These are phyloP conservation scores for Drechslerella coelobrocha DNA, from an alignment of 2,329 filamentous ascomycete genomes.

Conservation along the genomic window DNA sequence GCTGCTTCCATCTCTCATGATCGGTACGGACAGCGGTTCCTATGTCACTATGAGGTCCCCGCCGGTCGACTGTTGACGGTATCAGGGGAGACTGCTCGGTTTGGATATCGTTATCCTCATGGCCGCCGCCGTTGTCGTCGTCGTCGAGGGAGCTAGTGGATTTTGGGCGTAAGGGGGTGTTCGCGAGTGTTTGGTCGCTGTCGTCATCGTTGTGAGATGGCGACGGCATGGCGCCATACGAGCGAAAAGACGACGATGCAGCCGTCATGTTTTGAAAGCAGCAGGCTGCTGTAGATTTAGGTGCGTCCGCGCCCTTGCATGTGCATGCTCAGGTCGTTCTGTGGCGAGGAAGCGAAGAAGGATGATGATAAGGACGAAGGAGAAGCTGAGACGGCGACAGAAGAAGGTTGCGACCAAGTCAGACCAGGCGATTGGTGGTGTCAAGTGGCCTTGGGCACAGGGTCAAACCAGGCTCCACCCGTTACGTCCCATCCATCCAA, in stretches of 20 bases:
- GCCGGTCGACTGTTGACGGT: background rate
- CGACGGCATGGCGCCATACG: conserved; percentile 28
- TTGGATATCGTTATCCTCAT: background rate
- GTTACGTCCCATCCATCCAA: background rate
- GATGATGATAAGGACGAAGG: background rate
- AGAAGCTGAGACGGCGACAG: background rate
- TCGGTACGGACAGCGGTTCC: conserved; percentile 6
- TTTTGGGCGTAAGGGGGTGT: conserved; percentile 24
- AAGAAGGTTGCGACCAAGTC: background rate
- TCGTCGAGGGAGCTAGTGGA: conserved; percentile 1
- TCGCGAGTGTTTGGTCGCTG: conserved; percentile 38
- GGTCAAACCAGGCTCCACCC: conserved; percentile 10
- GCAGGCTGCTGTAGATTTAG: background rate
- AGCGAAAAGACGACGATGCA: conserved; percentile 19
- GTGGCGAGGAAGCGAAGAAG: background rate
- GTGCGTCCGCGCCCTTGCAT: background rate
- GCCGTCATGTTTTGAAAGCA: conserved; percentile 21
- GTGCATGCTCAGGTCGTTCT: background rate
- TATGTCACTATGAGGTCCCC: background rate
- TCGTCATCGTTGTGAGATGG: conserved; percentile 11
- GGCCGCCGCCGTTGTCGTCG: conserved; percentile 5
- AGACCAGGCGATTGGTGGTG: background rate
- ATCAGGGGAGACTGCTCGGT: conserved; percentile 33
- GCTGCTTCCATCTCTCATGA: conserved; percentile 26
- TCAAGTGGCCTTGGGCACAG: background rate